Evolutionary conservation across 129 eudicot species (phyloP), one percentile per base, ranked within the genome.

Genomic region (Lonicera japonica): DNA sequence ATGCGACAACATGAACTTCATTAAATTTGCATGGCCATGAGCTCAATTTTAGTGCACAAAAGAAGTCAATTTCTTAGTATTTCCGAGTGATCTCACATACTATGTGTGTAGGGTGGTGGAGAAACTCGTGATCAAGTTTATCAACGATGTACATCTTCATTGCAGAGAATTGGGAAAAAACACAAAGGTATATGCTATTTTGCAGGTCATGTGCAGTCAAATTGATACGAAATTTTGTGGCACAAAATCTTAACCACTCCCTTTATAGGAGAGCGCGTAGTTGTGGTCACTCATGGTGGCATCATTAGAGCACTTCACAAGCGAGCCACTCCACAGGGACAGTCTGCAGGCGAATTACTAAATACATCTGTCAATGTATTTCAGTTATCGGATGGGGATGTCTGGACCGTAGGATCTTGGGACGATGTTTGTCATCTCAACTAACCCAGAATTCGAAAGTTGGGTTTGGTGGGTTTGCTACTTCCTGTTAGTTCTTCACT

Each of bases 261-360:
- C 19, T 3, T 67, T 58, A 62, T 79, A 87, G 98, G 96, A 53
- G 85, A 90, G 73, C 77, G 91, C 43, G 91, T 90, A 36, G 86
- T 83, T 6, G 95, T 90, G 63, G 99, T 92, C 51, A 76, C 95
- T 45, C 99, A 88, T 60, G 99, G 95, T 0, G 99, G 91, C 45
- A 68, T 79, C 45, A 92, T 92, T 21, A 66, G 86, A 77, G 80
- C 95, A 15, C 88, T 92, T 57, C 85, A 82, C 60, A 71, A 64
- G 51, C 73, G 79, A 19, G 73, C 73, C 9, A 21, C 43, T 4
- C 68, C 73, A 24, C 41, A 21, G n/a, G 60, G 41, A 11, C 23
- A 25, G 25, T 23, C 56, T 1, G 13, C 8, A 43, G 73, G 60
- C 25, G 53, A 56, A 52, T 36, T 74, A 60, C 5, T 19, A 25